phyloP scores from a whole-genome alignment of 768 basidiomycete genomes.

The Thelephora ganbajun region DNA sequence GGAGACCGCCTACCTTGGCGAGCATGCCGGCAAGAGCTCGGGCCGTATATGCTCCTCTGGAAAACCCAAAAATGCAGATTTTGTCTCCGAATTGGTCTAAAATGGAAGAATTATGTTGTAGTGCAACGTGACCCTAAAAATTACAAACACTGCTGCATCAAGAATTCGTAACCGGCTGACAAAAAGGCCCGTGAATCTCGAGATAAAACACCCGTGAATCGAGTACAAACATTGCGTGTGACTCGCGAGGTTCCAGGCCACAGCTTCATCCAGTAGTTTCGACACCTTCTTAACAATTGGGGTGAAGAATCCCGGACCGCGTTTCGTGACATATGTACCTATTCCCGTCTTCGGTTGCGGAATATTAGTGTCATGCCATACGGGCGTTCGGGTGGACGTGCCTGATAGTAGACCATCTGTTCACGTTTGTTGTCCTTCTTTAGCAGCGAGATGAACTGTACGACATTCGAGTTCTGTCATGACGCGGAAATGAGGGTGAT shows the following conservation, averaged over 20 bases:
- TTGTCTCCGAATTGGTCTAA: constrained; percentile 37
- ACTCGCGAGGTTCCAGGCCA: constrained; percentile 33
- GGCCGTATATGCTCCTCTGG: constrained; percentile 52
- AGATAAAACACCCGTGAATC: neutral
- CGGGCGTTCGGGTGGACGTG: constrained; percentile 2
- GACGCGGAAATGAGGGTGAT: neutral
- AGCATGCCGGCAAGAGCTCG: constrained; percentile 25
- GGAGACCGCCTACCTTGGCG: constrained; percentile 10
- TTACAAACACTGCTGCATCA: constrained; percentile 41
- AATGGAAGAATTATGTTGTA: neutral
- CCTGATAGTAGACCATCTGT: constrained; percentile 50
- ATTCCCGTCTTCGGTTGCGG: constrained; percentile 29
- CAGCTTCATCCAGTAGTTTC: constrained; percentile 31
- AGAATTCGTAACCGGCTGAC: constrained; percentile 39
- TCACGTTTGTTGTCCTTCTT: constrained; percentile 37
- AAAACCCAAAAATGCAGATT: constrained; percentile 58
- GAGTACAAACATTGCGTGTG: constrained; percentile 32
- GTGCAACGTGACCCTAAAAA: neutral
- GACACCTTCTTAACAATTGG: constrained; percentile 17
- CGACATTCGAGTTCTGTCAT: constrained; percentile 34
- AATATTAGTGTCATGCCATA: neutral
- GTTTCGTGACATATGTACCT: constrained; percentile 31
- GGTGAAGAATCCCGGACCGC: constrained; percentile 22
- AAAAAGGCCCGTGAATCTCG: neutral
- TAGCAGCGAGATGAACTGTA: constrained; percentile 32